Evolutionary conservation across 305 asterid genomes (phyloP), one percentile per base, ranked within the genome.

Genomic region (Fraxinus angustifolia): DNA sequence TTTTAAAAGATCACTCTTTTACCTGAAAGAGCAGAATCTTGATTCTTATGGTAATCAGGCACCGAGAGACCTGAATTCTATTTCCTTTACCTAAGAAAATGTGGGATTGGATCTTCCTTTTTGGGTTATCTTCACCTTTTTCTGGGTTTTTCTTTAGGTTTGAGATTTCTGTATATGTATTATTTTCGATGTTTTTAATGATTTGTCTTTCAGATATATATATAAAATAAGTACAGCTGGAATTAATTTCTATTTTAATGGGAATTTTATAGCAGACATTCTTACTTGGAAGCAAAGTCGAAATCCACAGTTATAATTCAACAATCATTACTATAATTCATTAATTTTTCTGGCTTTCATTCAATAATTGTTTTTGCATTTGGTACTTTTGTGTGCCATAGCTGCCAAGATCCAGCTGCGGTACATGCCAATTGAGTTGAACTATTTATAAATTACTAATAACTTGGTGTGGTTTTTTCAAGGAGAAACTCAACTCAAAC

Each of bases 21-120:
- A 88, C 91, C 91, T 86, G 75, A 84, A 86, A 79, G 40, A 65
- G 38, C 71, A 58, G 76, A 58, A 58, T 19, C 12, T 23, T 16
- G 3, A 56, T 62, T 23, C 72, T 62, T 62, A 23, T 33, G 35
- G 31, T 21, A 62, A 62, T 26, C 72, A 62, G n/a, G 14, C 72
- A 53, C 65, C 6, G 72, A 62, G 48, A 80, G 77, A 6, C 83
- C 68, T 68, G 38, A 79, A 74, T 82, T 82, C 48, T 71, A 28
- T 19, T 68, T 26, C 45, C 80, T 19, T 53, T 33, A 38, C 28
- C 83, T 76, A 10, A 21, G 34, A 72, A 82, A 48, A 78, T 65
- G 81, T 19, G 30, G 67, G 38, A 82, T 10, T 68, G 19, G 48
- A 30, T 70, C 67, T 67, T 42, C 67, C 67, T 58, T 82, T 76